Evolutionary conservation across 345 rosid genomes (phyloP).

Genomic region (Eucalyptus pauciflora): DNA sequence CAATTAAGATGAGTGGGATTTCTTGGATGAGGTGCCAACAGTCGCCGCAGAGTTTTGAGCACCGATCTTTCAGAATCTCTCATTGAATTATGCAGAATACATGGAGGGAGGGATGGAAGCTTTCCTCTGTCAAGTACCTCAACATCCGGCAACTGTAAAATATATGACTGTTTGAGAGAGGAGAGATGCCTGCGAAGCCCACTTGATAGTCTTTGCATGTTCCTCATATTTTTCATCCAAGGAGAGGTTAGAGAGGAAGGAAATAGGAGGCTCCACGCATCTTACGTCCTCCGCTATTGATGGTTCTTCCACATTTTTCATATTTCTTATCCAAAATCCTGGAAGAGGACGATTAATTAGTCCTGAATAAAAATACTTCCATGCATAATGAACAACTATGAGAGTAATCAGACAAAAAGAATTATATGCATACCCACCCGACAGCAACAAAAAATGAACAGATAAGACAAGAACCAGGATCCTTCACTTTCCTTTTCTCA

Average conservation of each 20-base stretch:
- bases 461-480: background rate
- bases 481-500: background rate
- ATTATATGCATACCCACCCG: background rate
- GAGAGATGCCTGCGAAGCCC: background rate
- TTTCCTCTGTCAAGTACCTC: background rate
- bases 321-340: background rate
- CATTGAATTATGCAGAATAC: background rate
- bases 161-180: background rate
- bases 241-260: background rate
- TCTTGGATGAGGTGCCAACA: background rate
- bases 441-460: background rate
- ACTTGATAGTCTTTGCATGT: background rate
- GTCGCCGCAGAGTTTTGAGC: background rate
- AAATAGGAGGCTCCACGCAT: background rate
- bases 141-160: background rate
- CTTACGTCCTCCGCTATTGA: background rate
- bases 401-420: background rate
- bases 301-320: background rate
- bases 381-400: background rate
- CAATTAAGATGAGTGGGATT: background rate
- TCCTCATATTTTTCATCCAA: background rate
- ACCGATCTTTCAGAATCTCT: background rate
- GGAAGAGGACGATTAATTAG: background rate
- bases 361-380: background rate
- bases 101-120: background rate